Percentiles rank a stretch among this genome's conserved stretches.
These are phyloP conservation scores for Saksenaea oblongispora DNA, from an alignment of 371 early-diverging fungal genomes.

Conservation along the genomic window DNA sequence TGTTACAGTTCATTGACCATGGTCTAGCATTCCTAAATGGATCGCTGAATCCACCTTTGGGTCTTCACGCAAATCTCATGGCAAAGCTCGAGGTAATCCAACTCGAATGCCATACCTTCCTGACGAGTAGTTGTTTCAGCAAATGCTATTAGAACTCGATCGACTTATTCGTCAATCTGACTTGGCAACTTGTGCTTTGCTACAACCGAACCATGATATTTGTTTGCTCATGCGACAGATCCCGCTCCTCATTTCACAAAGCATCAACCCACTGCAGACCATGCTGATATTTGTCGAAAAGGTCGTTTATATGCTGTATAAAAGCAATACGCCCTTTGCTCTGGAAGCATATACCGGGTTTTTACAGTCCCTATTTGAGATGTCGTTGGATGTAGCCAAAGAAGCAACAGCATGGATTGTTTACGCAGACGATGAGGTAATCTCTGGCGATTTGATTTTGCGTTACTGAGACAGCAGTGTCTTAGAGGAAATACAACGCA, in stretches of 20 bases:
- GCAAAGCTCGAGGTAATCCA: neutral
- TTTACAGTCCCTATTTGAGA: slow-evolving; percentile 78
- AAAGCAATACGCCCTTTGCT: slow-evolving; percentile 67
- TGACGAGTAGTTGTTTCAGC: slow-evolving; percentile 16
- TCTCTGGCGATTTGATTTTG: too few species aligned
- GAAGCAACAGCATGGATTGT: slow-evolving; percentile 91
- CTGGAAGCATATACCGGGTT: slow-evolving; percentile 83
- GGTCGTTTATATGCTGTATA: slow-evolving; percentile 79
- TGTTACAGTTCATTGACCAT: neutral
- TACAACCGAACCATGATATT: slow-evolving; percentile 82
- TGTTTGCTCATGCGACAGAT: slow-evolving; percentile 73
- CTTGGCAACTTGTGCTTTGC: slow-evolving; percentile 54
- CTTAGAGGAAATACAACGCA: slow-evolving; percentile 77
- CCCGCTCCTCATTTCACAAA: slow-evolving; percentile 61
- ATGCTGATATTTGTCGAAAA: slow-evolving; percentile 82
- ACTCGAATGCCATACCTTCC: neutral
- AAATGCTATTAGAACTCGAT: slow-evolving; percentile 77
- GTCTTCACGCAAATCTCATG: neutral
- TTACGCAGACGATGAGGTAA: slow-evolving; percentile 86
- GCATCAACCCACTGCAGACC: slow-evolving; percentile 68
- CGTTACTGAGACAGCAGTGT: neutral
- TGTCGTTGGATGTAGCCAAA: slow-evolving; percentile 73
- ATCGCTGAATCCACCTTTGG: neutral
- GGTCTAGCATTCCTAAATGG: slow-evolving; percentile 1
- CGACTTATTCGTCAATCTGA: slow-evolving; percentile 63